These are phyloP conservation scores for Puccinia horiana DNA, from an alignment of 1,284 basidiomycete species.

Conservation along the genomic window DNA sequence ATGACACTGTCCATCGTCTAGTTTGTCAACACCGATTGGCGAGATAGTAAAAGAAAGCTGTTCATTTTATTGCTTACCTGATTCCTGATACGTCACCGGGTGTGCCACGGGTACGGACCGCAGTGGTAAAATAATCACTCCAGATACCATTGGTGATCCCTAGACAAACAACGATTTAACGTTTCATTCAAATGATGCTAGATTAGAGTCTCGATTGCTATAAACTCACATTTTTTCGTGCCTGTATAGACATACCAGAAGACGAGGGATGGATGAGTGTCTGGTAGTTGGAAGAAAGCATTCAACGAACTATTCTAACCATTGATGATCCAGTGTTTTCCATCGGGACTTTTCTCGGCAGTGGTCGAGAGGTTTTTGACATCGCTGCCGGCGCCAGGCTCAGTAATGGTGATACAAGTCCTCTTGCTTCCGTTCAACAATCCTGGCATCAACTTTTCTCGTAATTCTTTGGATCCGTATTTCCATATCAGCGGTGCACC, in stretches of 20 bases:
- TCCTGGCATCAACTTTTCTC: slow-evolving; percentile 15
- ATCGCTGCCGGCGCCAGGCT: slow-evolving; percentile 50
- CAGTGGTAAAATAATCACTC: slow-evolving; percentile 48
- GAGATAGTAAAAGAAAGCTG: not conserved
- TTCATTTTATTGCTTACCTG: slow-evolving; percentile 9
- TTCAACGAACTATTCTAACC: not conserved
- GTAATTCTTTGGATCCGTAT: slow-evolving; percentile 32
- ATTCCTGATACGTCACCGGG: slow-evolving; percentile 42
- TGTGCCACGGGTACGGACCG: slow-evolving; percentile 40
- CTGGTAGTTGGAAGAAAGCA: not conserved
- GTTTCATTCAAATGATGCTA: not conserved
- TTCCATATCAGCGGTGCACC: slow-evolving; percentile 51
- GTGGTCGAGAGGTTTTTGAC: slow-evolving; percentile 43
- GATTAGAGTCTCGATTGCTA: not conserved
- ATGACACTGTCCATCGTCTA: slow-evolving; percentile 19
- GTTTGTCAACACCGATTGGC: not conserved
- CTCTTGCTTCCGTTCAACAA: slow-evolving; percentile 42
- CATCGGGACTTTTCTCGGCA: slow-evolving; percentile 38
- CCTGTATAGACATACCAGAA: slow-evolving; percentile 12
- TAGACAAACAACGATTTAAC: not conserved
- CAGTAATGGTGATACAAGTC: slow-evolving; percentile 50
- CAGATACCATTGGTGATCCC: slow-evolving; percentile 49
- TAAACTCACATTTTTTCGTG: slow-evolving; percentile 45
- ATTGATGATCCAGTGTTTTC: slow-evolving; percentile 47
- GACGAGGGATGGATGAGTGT: not conserved